These are phyloP conservation scores for Xylaria digitata DNA, from an alignment of 2,329 filamentous ascomycete species.

Conservation along the genomic window DNA sequence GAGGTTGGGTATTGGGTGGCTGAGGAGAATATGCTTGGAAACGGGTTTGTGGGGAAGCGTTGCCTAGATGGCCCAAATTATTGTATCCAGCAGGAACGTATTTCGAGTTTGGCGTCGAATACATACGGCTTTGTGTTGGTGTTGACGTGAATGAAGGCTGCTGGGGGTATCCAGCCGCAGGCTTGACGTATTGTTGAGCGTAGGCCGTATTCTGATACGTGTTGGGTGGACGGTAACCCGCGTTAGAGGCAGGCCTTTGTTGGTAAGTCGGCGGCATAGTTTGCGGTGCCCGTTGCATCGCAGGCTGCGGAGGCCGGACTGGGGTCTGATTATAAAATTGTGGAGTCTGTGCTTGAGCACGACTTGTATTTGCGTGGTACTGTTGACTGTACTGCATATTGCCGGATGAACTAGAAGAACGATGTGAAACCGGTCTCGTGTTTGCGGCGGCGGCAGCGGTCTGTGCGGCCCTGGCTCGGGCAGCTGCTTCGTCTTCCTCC, in stretches of 20 bases:
- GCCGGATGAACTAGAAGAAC: constrained; percentile 55
- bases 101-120: constrained; percentile 49
- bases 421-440: constrained; percentile 53
- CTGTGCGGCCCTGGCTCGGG: constrained; percentile 61
- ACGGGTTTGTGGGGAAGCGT: constrained; percentile 54
- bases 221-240: constrained; percentile 63
- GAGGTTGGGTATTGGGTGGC: constrained; percentile 43
- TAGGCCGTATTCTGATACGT: constrained; percentile 57
- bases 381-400: constrained; percentile 58
- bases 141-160: constrained; percentile 61
- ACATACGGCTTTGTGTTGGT: constrained; percentile 55
- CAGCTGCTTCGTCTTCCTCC: constrained; percentile 80
- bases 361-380: constrained; percentile 59
- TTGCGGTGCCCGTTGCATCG: constrained; percentile 55
- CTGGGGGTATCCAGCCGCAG: constrained; percentile 64
- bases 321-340: constrained; percentile 60
- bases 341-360: constrained; percentile 56
- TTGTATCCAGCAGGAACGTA: constrained; percentile 55
- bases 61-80: constrained; percentile 56
- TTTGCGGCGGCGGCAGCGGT: constrained; percentile 50
- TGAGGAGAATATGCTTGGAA: constrained; percentile 46
- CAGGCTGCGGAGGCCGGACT: constrained; percentile 53
- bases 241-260: constrained; percentile 53
- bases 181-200: constrained; percentile 63
- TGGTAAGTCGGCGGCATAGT: constrained; percentile 53